phyloP scores from a whole-genome alignment of 2,329 filamentous ascomycete species.

The Zymoseptoria tritici region DNA sequence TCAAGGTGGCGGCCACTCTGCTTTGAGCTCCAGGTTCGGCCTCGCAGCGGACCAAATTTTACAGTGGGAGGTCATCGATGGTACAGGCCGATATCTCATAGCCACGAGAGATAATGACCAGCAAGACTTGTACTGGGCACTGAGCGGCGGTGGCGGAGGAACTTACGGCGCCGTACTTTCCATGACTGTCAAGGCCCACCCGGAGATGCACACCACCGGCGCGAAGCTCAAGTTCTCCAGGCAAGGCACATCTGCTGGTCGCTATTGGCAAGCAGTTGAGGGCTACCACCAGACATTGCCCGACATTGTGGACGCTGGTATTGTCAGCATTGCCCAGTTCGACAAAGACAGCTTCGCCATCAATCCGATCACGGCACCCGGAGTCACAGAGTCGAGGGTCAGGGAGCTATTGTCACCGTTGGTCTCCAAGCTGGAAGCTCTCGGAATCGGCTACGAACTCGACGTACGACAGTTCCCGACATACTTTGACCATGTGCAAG shows the following conservation, averaged over 20 bases:
- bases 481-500: constrained; percentile 4
- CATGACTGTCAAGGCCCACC: constrained; percentile 48
- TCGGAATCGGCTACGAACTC: constrained; percentile 29
- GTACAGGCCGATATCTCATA: constrained; percentile 41
- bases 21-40: constrained; percentile 48
- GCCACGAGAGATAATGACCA: constrained; percentile 42
- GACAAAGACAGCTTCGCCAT: constrained; percentile 45
- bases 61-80: constrained; percentile 42
- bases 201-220: constrained; percentile 37
- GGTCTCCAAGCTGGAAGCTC: constrained; percentile 32
- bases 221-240: constrained; percentile 39
- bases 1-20: constrained; percentile 54
- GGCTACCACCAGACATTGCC: constrained; percentile 44
- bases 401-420: constrained; percentile 42
- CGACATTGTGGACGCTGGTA: constrained; percentile 43
- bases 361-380: constrained; percentile 42
- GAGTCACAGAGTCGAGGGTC: constrained; percentile 39
- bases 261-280: constrained; percentile 35
- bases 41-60: constrained; percentile 54
- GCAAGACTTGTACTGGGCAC: constrained; percentile 56
- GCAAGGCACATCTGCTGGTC: constrained; percentile 11
- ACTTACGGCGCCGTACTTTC: constrained; percentile 52
- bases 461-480: constrained; percentile 1
- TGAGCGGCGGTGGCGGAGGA: constrained; percentile 53
- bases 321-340: constrained; percentile 44